Base-by-base conservation (phyloP, 2,329 filamentous ascomycete genomes). In the Beauveria asiatica region DNA sequence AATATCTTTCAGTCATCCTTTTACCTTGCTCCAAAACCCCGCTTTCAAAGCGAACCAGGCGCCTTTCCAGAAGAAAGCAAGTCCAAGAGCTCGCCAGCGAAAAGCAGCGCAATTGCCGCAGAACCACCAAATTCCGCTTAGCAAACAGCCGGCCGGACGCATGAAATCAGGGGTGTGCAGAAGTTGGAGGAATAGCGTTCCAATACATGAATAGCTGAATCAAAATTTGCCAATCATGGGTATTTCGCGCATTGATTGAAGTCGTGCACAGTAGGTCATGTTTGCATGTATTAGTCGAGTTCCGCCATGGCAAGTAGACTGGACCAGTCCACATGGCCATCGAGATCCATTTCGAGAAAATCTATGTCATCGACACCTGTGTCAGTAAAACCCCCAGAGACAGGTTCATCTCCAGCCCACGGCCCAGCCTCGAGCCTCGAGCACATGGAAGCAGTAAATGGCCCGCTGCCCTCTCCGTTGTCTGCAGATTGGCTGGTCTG, bases 401-500 rank as follows among this genome's bases (percentile, higher is more conserved):
- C 61, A 0, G 67, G 63, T 3, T 73, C 70, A 5, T 61, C 50
- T 37, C 70, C 69, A 3, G 67, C 66, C 72, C 73, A 75, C 3
- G 73, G 61, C 70, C 73, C 75, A 5, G 68, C 63, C 1, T 64
- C 64, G 21, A 72, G 64, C 5, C 65, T 66, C 7, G 42, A 5
- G 5, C 11, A 17, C 8, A 30, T 33, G 1, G 50, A 44, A 2
- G 60, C 65, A 13, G 61, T 57, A 33, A 23, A 25, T n/a, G 46
- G 21, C 30, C 13, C 30, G 5, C 30, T 33, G 11, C 11, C 30
- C 30, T 33, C 11, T 33, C 30, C 11, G 30, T 33, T 19, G 16
- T 16, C 16, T 17, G 13, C 5, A 17, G 49, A 13, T 21, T 23
- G 49, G n/a, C 48, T 37, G 9, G n/a, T 11, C 9, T 4, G 3